Evolutionary conservation across 2,329 filamentous ascomycete species (phyloP), one percentile per base, ranked within the genome.

Genomic region (Calonectria leucothoes): DNA sequence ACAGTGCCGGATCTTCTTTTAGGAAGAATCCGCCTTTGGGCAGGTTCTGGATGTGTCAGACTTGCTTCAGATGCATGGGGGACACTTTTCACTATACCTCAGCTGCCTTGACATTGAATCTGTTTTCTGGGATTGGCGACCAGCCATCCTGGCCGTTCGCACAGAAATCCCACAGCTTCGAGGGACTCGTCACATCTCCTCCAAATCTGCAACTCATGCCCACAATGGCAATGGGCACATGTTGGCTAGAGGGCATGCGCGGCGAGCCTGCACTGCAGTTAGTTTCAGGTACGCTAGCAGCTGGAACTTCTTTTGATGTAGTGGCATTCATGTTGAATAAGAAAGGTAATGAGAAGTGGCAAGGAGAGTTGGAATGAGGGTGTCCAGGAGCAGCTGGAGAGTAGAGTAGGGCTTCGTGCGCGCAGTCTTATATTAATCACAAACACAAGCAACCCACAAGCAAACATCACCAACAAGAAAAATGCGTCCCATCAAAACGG

Each of bases 141-240:
- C 42, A 68, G 5, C 66, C 63, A 51, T 66, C 68, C 20, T 39
- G 39, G 0, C 72, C 72, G 3, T 48, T 51, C 6, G 55, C 57
- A 25, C 72, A 35, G 12, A 76, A 33, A 1, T 73, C 64, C 74
- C 74, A 76, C 6, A 75, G 51, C 37, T 73, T 70, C 7, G 49
- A 67, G 2, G 73, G 67, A 2, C 68, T 69, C 8, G 33, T 66
- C 4, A 49, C 33, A 15, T 45, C 74, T 15, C 73, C 74, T 20
- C 70, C 52, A n/a, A 71, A 75, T 8, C 73, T 55, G 23, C 70
- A 75, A 3, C 37, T 48, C 7, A 63, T 75, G 29, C 74, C 74
- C 1, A 75, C 45, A 14, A 76, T 64, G 20, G 74, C 74, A 63
- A 76, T 61, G 29, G 55, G 55, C 55, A 61, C 35, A 37, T 61